Percentiles rank a stretch among this genome's conserved stretches.
Evolutionary conservation across 345 rosid genomes (phyloP).

Genomic region (Syzygium jambos): DNA sequence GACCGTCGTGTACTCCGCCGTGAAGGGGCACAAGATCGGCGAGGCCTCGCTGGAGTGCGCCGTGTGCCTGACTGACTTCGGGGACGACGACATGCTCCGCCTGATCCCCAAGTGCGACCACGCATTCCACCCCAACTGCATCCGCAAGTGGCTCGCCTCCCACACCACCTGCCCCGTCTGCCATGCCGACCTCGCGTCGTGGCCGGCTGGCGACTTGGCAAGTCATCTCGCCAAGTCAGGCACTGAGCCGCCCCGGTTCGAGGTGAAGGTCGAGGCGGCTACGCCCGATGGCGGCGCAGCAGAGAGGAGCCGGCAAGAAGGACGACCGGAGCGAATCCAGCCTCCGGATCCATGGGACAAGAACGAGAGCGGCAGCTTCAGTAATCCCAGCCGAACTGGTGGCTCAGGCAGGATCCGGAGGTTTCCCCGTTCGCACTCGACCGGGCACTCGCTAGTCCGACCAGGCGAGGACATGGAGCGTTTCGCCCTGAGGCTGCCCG

Average conservation of each 20-base stretch:
- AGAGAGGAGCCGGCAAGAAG: slow-evolving; percentile 61
- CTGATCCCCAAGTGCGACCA: slow-evolving; percentile 84
- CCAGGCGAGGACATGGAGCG: not conserved
- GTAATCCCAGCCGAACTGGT: too few species aligned
- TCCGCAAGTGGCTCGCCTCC: slow-evolving; percentile 66
- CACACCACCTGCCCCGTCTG: slow-evolving; percentile 97
- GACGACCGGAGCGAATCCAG: not conserved
- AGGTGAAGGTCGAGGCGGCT: slow-evolving; percentile 31
- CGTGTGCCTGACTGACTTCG: slow-evolving; percentile 39
- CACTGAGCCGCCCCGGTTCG: slow-evolving; percentile 1
- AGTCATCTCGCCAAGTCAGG: not conserved
- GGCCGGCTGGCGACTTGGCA: slow-evolving; percentile 14
- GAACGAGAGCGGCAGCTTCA: too few species aligned
- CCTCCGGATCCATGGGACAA: too few species aligned
- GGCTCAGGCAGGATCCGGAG: too few species aligned
- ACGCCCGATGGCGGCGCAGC: slow-evolving; percentile 48
- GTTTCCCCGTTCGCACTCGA: too few species aligned
- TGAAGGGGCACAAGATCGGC: slow-evolving; percentile 41
- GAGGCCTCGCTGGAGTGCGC: slow-evolving; percentile 38
- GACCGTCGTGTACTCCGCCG: slow-evolving; percentile 37
- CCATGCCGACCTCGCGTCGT: slow-evolving; percentile 52
- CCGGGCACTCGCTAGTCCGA: not conserved
- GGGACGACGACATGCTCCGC: slow-evolving; percentile 45
- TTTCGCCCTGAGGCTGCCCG: not conserved
- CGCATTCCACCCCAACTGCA: slow-evolving; percentile 87